Evolutionary conservation across 208 protist species (phyloP).

Genomic region (Strigomonas galati): DNA sequence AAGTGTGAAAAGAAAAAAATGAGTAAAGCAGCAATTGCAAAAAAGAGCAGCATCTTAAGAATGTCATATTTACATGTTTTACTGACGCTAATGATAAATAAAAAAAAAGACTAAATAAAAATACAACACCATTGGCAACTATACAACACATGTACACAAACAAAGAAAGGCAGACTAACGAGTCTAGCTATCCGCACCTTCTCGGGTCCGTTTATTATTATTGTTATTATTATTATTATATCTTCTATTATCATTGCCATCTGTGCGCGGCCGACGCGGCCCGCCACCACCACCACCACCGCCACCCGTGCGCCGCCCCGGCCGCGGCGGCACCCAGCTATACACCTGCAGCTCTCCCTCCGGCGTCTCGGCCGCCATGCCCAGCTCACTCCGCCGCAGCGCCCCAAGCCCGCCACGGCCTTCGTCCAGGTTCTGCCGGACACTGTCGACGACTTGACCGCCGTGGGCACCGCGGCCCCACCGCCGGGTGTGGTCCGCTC

Average conservation of each 20-base stretch:
- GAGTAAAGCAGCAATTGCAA: too few relatives aligned
- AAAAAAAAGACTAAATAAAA: too few relatives aligned
- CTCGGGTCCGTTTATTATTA: not conserved
- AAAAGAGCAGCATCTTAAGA: too few relatives aligned
- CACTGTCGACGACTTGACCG: slow-evolving; percentile 92
- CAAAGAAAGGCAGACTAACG: too few relatives aligned
- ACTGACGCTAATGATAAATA: too few relatives aligned
- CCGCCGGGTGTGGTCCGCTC: slow-evolving; percentile 65
- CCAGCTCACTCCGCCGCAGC: slow-evolving; percentile 65
- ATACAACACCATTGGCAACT: too few relatives aligned
- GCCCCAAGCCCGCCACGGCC: slow-evolving; percentile 89
- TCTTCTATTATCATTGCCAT: not conserved
- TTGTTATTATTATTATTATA: slow-evolving; percentile 2
- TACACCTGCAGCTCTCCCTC: slow-evolving; percentile 62
- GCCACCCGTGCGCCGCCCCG: slow-evolving; percentile 8
- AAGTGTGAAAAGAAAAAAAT: too few relatives aligned
- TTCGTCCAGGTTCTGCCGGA: slow-evolving; percentile 88
- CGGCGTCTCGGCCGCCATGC: slow-evolving; percentile 36
- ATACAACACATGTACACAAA: too few relatives aligned
- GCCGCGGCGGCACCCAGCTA: slow-evolving; percentile 52
- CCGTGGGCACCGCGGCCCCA: slow-evolving; percentile 85
- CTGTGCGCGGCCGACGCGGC: too few relatives aligned
- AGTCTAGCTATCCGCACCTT: too few relatives aligned
- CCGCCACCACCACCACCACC: not conserved
- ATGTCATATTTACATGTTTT: too few relatives aligned